Conservation (phyloP, 305 asterid genomes). For the Coffea humblotiana region DNA sequence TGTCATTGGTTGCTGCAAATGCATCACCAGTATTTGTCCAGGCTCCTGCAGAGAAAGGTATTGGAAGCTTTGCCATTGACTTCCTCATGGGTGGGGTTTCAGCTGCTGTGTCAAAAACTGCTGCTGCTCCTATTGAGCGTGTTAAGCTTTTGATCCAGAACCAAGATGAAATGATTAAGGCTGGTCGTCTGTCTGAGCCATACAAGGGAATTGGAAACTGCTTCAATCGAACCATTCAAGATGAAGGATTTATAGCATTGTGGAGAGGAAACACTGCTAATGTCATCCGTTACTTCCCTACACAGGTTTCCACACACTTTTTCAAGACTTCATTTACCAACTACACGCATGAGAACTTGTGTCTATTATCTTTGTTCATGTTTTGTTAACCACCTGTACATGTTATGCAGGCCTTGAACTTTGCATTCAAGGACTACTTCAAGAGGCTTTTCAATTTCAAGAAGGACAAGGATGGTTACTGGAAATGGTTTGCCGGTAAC, state of each 20-base stretch:
- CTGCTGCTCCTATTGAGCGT: slow-evolving; percentile 45
- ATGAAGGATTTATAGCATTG: slow-evolving; percentile 36
- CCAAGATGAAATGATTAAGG: slow-evolving; percentile 40
- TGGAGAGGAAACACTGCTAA: slow-evolving; percentile 47
- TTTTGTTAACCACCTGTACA: slow-evolving; percentile 41
- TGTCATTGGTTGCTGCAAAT: slow-evolving; percentile 60
- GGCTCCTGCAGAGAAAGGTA: slow-evolving; percentile 86
- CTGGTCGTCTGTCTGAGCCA: slow-evolving; percentile 32
- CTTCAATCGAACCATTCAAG: slow-evolving; percentile 35
- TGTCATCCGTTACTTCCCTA: slow-evolving; percentile 44
- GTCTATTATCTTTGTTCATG: slow-evolving; percentile 13
- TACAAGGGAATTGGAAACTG: slow-evolving; percentile 42
- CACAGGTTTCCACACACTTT: slow-evolving; percentile 28
- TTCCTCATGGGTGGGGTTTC: slow-evolving; percentile 44
- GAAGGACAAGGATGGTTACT: slow-evolving; percentile 34
- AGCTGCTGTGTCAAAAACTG: slow-evolving; percentile 43
- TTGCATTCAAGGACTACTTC: slow-evolving; percentile 39
- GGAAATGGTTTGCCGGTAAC: slow-evolving; percentile 40
- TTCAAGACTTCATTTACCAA: not conserved
- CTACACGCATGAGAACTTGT: too few species aligned
- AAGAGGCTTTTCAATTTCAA: slow-evolving; percentile 36
- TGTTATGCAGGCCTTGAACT: slow-evolving; percentile 33
- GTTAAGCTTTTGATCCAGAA: slow-evolving; percentile 37
- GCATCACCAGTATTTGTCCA: slow-evolving; percentile 81
- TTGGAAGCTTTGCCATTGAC: slow-evolving; percentile 18